Conservation (phyloP, 2,329 filamentous ascomycete species). For the Chaetomium strumarium region DNA sequence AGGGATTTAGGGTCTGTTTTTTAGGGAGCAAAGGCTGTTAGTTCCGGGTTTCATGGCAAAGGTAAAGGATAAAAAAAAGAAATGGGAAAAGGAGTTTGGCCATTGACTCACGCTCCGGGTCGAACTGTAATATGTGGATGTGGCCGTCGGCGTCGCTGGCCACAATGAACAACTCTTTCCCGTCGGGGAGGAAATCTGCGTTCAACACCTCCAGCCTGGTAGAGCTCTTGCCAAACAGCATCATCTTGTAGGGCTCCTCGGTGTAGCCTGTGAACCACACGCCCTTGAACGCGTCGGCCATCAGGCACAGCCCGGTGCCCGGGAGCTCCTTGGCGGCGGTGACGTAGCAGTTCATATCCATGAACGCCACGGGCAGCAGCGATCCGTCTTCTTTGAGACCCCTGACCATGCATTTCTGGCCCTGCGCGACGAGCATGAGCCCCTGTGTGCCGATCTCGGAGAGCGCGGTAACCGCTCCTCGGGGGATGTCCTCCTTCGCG, state of each 20-base stretch:
- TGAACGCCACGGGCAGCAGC: constrained; percentile 87
- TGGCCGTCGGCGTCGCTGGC: constrained; percentile 80
- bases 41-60: background rate
- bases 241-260: constrained; percentile 94
- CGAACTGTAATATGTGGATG: constrained; percentile 84
- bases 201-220: constrained; percentile 71
- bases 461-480: constrained; percentile 83
- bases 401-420: constrained; percentile 94
- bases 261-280: constrained; percentile 96
- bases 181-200: constrained; percentile 84
- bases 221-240: constrained; percentile 81
- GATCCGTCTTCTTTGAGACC: constrained; percentile 94
- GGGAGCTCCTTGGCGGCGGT: constrained; percentile 77
- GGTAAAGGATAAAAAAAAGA: background rate
- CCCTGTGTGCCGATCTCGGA: constrained; percentile 81
- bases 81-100: background rate
- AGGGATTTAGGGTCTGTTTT: constrained; percentile 80
- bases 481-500: constrained; percentile 82
- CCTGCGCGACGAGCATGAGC: constrained; percentile 83
- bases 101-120: constrained; percentile 72
- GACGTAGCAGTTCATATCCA: constrained; percentile 95
- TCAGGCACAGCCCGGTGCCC: constrained; percentile 76
- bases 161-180: constrained; percentile 74
- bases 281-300: constrained; percentile 88
- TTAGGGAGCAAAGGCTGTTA: constrained; percentile 22